These are phyloP conservation scores for Globisporangium yorkense DNA, from an alignment of 352 stramenopile species.

Conservation along the genomic window DNA sequence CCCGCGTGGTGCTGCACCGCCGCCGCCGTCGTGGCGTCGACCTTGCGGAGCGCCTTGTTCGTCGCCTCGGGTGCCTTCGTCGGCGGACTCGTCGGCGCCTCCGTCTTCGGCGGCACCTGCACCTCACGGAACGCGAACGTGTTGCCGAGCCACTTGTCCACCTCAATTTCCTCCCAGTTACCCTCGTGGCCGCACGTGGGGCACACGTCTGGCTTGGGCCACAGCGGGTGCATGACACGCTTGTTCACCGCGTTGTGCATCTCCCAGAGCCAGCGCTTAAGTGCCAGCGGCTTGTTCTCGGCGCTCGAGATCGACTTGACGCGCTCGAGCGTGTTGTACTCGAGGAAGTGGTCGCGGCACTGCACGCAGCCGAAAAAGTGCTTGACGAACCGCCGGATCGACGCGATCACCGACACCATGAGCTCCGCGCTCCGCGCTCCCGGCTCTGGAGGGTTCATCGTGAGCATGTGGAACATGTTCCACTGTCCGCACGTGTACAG, in stretches of 20 bases:
- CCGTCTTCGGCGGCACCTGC: slow-evolving; percentile 24
- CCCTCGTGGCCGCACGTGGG: slow-evolving; percentile 57
- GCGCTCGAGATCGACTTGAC: slow-evolving; percentile 59
- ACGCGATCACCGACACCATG: slow-evolving; percentile 61
- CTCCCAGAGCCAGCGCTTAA: slow-evolving; percentile 80
- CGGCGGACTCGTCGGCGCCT: slow-evolving; percentile 11
- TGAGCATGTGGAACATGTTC: slow-evolving; percentile 87
- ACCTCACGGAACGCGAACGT: slow-evolving; percentile 63
- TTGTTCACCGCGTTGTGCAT: slow-evolving; percentile 85
- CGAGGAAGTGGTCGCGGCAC: slow-evolving; percentile 75
- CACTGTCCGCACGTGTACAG: slow-evolving; percentile 82
- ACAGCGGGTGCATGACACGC: slow-evolving; percentile 63
- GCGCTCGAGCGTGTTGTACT: slow-evolving; percentile 62
- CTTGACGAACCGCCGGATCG: slow-evolving; percentile 79
- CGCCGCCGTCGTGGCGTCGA: slow-evolving; percentile 8
- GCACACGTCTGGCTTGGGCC: slow-evolving; percentile 69
- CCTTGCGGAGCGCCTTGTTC: slow-evolving; percentile 16
- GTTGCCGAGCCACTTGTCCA: slow-evolving; percentile 70
- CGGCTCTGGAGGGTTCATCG: slow-evolving; percentile 51
- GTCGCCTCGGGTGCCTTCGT: slow-evolving; percentile 2
- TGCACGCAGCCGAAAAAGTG: slow-evolving; percentile 81
- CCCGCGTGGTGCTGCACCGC: slow-evolving; percentile 7
- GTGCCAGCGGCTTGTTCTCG: slow-evolving; percentile 54
- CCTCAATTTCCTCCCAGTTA: slow-evolving; percentile 58
- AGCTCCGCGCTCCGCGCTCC: slow-evolving; percentile 36